Conservation (phyloP, 1,139 yeast species). For the Yamadazyma diospyri region DNA sequence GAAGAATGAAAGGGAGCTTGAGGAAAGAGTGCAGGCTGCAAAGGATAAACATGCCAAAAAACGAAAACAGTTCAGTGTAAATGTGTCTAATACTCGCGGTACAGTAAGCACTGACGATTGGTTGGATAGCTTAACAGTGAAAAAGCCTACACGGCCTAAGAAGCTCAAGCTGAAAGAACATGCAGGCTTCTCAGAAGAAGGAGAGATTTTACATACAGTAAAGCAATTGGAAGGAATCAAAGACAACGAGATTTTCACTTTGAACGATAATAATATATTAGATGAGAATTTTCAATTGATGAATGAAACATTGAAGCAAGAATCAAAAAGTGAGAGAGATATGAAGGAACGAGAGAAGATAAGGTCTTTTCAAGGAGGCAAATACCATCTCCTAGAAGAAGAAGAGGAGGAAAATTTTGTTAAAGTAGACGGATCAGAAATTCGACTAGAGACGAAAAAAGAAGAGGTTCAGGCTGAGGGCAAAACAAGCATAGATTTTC, state of each 20-base stretch:
- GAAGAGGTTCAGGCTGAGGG: conserved; percentile 4
- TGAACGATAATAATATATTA: conserved; percentile 56
- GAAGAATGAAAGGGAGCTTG: conserved; percentile 12
- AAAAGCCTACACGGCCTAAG: conserved; percentile 2
- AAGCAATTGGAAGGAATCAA: conserved; percentile 35
- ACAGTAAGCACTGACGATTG: conserved; percentile 38
- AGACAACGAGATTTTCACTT: conserved; percentile 57
- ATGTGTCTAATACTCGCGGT: conserved; percentile 22
- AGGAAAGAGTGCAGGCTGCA: conserved; percentile 17
- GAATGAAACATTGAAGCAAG: conserved; percentile 36
- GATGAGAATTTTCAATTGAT: conserved; percentile 50
- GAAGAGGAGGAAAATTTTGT: conserved; percentile 17
- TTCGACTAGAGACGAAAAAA: conserved; percentile 6
- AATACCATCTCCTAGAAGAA: conserved; percentile 4
- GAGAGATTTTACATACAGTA: conserved; percentile 40
- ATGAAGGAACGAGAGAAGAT: conserved; percentile 23
- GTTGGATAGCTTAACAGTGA: conserved; percentile 22
- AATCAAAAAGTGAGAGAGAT: conserved; percentile 23
- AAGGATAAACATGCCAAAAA: conserved; percentile 17
- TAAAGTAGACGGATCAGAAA: conserved; percentile 8
- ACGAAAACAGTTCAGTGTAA: conserved; percentile 19
- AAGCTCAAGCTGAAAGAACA: neutral
- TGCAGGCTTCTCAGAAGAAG: neutral
- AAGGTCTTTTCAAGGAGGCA: conserved; percentile 24
- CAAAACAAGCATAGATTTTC: conserved; percentile 10